A percentile compares a stretch with the other conserved stretches of the same genome.
These are phyloP conservation scores for Colletotrichum godetiae DNA, from an alignment of 2,329 filamentous ascomycete species.

Conservation along the genomic window DNA sequence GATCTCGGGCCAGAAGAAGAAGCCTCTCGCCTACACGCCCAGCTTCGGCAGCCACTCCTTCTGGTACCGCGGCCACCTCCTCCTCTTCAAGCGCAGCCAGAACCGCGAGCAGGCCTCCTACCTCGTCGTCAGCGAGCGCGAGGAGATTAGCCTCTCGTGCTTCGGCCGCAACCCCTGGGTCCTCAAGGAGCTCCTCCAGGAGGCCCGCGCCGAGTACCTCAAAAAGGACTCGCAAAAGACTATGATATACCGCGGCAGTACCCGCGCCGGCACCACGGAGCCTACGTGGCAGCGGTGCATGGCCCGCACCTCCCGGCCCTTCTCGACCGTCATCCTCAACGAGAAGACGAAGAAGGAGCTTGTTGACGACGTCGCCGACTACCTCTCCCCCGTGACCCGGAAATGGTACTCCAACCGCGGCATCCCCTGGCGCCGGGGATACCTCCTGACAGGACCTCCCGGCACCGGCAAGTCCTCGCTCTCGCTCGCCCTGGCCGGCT, in stretches of 20 bases:
- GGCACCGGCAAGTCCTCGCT: conserved; percentile 84
- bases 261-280: conserved; percentile 53
- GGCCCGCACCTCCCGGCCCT: conserved; percentile 68
- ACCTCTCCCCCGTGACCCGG: conserved; percentile 70
- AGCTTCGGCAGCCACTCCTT: conserved; percentile 76
- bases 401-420: conserved; percentile 88
- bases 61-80: conserved; percentile 69
- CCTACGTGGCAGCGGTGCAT: conserved; percentile 71
- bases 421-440: conserved; percentile 87
- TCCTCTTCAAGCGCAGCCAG: conserved; percentile 67
- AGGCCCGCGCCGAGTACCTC: conserved; percentile 66
- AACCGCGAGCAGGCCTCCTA: conserved; percentile 56
- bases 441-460: conserved; percentile 83
- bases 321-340: conserved; percentile 74
- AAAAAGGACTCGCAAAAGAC: conserved; percentile 72
- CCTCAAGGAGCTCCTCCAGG: conserved; percentile 71
- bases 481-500: conserved; percentile 76
- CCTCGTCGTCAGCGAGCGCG: conserved; percentile 60
- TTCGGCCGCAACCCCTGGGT: conserved; percentile 70
- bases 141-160: conserved; percentile 70
- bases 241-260: conserved; percentile 71
- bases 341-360: conserved; percentile 69
- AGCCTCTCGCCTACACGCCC: conserved; percentile 71
- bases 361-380: conserved; percentile 71
- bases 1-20: conserved; percentile 51